A percentile compares a stretch with the other conserved stretches of the same genome.
phyloP scores from a whole-genome alignment of 176 grass and related monocot species.

The Oryza punctata region DNA sequence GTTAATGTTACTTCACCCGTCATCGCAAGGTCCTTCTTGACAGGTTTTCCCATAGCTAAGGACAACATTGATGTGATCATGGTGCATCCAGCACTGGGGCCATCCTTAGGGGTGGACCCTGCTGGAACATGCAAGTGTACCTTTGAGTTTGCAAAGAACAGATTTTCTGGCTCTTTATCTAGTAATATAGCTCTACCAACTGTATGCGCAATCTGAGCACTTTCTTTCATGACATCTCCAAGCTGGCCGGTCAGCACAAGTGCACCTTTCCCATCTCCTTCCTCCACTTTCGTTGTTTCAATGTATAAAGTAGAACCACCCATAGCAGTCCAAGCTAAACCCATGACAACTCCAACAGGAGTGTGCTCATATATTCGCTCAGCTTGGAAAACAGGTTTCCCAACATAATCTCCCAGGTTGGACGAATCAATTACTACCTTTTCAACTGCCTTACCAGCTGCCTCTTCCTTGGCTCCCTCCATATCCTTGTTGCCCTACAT shows the following conservation, averaged over 20 bases:
- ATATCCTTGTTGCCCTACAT: conserved; percentile 43
- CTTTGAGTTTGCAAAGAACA: conserved; percentile 81
- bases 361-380: conserved; percentile 94
- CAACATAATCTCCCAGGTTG: conserved; percentile 85
- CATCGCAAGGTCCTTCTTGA: conserved; percentile 89
- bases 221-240: conserved; percentile 98
- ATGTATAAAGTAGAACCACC: conserved; percentile 88
- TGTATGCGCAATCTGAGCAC: conserved; percentile 90
- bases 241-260: conserved; percentile 92
- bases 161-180: conserved; percentile 63
- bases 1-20: conserved; percentile 95
- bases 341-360: conserved; percentile 95
- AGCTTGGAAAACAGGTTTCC: conserved; percentile 95
- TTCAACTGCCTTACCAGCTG: conserved; percentile 46
- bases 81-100: conserved; percentile 88
- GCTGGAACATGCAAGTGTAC: conserved; percentile 92
- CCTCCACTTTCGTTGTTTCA: conserved; percentile 77
- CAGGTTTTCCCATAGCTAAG: conserved; percentile 78
- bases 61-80: conserved; percentile 98
- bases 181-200: conserved; percentile 80
- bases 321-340: conserved; percentile 95
- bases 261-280: conserved; percentile 84
- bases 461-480: conserved; percentile 35
- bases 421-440: conserved; percentile 72
- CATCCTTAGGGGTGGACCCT: conserved; percentile 94